Evolutionary conservation across 2,329 filamentous ascomycete species (phyloP).

Genomic region (Aulographum hederae): DNA sequence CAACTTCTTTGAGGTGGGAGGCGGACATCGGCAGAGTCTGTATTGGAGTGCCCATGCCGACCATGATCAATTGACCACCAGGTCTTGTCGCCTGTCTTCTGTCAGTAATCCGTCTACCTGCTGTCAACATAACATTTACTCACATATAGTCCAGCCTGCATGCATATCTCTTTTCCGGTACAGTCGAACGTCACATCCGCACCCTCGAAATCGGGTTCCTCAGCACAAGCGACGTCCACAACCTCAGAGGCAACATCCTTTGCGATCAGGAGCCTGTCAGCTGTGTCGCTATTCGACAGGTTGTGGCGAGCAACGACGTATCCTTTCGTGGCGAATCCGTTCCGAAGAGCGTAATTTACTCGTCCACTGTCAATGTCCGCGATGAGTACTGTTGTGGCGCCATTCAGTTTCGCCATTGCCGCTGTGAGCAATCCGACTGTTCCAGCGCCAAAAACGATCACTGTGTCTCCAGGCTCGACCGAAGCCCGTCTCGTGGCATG

Average conservation of each 20-base stretch:
- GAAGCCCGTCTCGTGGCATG: conserved; percentile 63
- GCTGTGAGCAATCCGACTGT: conserved; percentile 30
- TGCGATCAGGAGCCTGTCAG: conserved; percentile 15
- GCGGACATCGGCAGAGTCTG: conserved; percentile 35
- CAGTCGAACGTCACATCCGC: conserved; percentile 23
- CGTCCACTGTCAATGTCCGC: conserved; percentile 21
- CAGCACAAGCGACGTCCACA: conserved; percentile 17
- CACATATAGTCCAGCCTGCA: conserved; percentile 23
- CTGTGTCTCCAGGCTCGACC: conserved; percentile 55
- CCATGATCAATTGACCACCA: conserved; percentile 33
- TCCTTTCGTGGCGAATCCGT: conserved; percentile 20
- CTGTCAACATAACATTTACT: conserved; percentile 6
- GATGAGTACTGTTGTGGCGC: conserved; percentile 21
- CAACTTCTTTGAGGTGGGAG: conserved; percentile 36
- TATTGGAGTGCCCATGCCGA: conserved; percentile 37
- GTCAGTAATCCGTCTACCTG: conserved; percentile 1
- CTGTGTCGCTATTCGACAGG: conserved; percentile 11
- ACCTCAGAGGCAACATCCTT: conserved; percentile 18
- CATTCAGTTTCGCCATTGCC: conserved; percentile 21
- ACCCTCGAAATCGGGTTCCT: conserved; percentile 19
- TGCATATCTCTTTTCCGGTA: conserved; percentile 23
- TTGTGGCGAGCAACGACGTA: conserved; percentile 13
- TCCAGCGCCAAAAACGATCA: conserved; percentile 73
- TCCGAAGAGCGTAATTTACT: conserved; percentile 19
- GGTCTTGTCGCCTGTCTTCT: conserved; percentile 22